Conservation (phyloP, 176 grass and related monocot species). For the Oryza australiensis region DNA sequence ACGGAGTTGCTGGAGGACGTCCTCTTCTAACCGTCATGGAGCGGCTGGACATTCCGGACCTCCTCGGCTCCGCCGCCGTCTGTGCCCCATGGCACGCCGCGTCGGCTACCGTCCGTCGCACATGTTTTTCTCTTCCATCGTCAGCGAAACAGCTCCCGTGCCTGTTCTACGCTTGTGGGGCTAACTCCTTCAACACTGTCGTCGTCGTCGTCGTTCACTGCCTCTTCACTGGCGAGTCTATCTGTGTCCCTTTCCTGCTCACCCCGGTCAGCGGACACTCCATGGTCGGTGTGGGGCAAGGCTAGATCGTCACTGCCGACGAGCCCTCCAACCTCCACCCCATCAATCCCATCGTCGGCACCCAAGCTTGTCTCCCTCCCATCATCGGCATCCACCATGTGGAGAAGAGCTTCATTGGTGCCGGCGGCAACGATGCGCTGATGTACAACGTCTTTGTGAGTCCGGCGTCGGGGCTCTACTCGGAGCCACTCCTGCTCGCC, state of each 20-base stretch:
- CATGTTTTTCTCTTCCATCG: not conserved
- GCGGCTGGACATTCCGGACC: not conserved
- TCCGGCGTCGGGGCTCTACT: too few species aligned
- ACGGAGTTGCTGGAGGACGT: too few species aligned
- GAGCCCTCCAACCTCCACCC: constrained; percentile 22
- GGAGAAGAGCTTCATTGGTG: not conserved
- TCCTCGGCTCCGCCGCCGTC: not conserved
- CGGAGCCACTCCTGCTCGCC: too few species aligned
- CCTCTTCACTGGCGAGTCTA: too few species aligned
- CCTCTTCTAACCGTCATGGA: not conserved
- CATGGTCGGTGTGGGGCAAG: not conserved
- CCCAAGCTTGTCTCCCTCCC: not conserved
- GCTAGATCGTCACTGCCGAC: constrained; percentile 14
- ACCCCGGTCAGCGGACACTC: too few species aligned
- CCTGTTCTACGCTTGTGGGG: not conserved
- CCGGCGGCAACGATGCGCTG: too few species aligned
- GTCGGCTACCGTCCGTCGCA: not conserved
- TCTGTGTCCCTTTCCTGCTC: too few species aligned
- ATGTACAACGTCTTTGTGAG: too few species aligned
- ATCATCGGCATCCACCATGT: not conserved
- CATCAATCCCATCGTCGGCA: constrained; percentile 6
- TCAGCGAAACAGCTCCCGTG: not conserved
- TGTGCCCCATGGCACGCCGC: not conserved
- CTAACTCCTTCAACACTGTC: too few species aligned
- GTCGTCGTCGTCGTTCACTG: too few species aligned